phyloP scores from a whole-genome alignment of 768 basidiomycete genomes.

The Collybia nuda region DNA sequence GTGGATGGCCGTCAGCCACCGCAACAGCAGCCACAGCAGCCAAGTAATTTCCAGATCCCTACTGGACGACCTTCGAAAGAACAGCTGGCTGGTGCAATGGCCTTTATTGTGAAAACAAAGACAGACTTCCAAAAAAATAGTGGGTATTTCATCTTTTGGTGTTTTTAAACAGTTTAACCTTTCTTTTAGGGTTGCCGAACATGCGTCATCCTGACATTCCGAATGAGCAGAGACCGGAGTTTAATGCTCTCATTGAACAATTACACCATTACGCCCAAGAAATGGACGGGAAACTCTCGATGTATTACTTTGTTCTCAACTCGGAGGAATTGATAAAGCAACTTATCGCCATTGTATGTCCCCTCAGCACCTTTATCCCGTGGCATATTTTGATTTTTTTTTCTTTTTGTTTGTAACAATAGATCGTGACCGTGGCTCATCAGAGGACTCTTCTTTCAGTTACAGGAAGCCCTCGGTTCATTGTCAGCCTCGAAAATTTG shows the following conservation, averaged over 20 bases:
- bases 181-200: slow-evolving; percentile 28
- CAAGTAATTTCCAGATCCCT: slow-evolving; percentile 1
- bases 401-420: neutral
- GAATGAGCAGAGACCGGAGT: slow-evolving; percentile 54
- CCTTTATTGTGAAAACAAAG: slow-evolving; percentile 10
- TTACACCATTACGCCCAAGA: slow-evolving; percentile 44
- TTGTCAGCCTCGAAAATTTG: slow-evolving; percentile 37
- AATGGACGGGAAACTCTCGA: slow-evolving; percentile 48
- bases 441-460: slow-evolving; percentile 39
- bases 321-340: slow-evolving; percentile 48
- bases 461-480: slow-evolving; percentile 38
- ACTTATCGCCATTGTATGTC: slow-evolving; percentile 55
- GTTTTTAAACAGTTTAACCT: neutral
- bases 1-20: slow-evolving; percentile 16
- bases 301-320: slow-evolving; percentile 45
- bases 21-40: slow-evolving; percentile 18
- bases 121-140: slow-evolving; percentile 1
- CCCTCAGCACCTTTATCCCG: neutral
- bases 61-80: neutral
- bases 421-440: slow-evolving; percentile 45
- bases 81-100: slow-evolving; percentile 5
- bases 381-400: slow-evolving; percentile 5
- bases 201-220: slow-evolving; percentile 41
- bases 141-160: neutral
- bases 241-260: slow-evolving; percentile 48